Evolutionary conservation across 805 yeast genomes (phyloP).

Genomic region (Metschnikowia proteae): DNA sequence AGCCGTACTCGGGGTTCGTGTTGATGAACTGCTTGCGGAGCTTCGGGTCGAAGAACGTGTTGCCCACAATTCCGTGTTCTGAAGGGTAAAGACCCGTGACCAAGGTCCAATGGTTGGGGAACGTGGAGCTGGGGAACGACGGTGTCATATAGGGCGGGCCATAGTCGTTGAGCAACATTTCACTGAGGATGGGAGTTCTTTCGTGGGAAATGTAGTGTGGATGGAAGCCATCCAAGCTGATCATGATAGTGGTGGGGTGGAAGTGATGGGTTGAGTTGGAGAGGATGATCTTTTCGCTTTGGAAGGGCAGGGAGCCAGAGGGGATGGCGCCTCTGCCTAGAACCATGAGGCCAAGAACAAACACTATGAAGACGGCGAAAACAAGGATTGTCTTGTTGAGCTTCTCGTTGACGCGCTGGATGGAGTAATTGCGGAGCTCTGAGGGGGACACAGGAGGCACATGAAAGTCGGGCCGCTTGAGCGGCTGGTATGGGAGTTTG

Average conservation of each 20-base stretch:
- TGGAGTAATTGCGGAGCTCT: slow-evolving; percentile 22
- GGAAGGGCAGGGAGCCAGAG: background rate
- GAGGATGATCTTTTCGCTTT: slow-evolving; percentile 20
- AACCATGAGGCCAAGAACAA: slow-evolving; percentile 11
- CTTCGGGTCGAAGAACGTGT: slow-evolving; percentile 67
- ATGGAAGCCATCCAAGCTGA: slow-evolving; percentile 87
- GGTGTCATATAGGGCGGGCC: slow-evolving; percentile 85
- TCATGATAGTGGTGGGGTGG: slow-evolving; percentile 73
- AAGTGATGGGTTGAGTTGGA: slow-evolving; percentile 66
- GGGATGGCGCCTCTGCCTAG: background rate
- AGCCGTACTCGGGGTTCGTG: slow-evolving; percentile 50
- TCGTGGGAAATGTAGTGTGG: slow-evolving; percentile 73
- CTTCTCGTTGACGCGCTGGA: slow-evolving; percentile 23
- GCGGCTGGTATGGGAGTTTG: background rate
- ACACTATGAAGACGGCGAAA: slow-evolving; percentile 10
- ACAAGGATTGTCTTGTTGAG: slow-evolving; percentile 17
- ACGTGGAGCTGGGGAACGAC: slow-evolving; percentile 83
- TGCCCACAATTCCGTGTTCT: slow-evolving; percentile 84
- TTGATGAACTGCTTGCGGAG: slow-evolving; percentile 57
- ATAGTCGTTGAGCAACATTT: slow-evolving; percentile 47
- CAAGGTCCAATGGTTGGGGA: slow-evolving; percentile 89
- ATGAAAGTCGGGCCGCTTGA: background rate
- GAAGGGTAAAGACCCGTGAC: slow-evolving; percentile 83
- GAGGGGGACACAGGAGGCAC: background rate
- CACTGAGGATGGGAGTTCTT: slow-evolving; percentile 68